Evolutionary conservation across 2,329 filamentous ascomycete species (phyloP).

Genomic region (Coniochaeta sp.): DNA sequence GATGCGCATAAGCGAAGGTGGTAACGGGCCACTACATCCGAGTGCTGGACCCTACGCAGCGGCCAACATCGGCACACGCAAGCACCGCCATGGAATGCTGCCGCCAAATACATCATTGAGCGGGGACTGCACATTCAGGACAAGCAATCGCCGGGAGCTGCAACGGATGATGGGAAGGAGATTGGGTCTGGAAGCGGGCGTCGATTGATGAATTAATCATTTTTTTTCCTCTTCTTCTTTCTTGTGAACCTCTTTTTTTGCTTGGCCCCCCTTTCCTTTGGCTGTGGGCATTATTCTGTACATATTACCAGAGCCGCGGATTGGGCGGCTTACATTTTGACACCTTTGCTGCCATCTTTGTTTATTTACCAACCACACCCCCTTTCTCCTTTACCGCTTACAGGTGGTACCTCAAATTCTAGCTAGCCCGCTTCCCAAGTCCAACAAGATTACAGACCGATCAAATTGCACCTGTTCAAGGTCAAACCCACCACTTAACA

Average conservation of each 20-base stretch:
- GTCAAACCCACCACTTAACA: neutral
- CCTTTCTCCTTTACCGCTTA: neutral
- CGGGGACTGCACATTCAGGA: neutral
- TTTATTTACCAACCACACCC: constrained; percentile 1
- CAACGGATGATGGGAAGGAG: neutral
- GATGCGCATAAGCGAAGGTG: neutral
- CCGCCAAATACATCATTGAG: neutral
- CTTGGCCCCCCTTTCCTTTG: neutral
- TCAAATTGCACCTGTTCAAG: neutral
- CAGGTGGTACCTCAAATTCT: neutral
- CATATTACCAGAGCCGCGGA: neutral
- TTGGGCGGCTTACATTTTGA: neutral
- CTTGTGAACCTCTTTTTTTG: neutral
- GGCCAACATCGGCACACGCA: neutral
- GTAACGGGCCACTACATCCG: neutral
- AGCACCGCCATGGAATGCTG: neutral
- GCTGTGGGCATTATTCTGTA: neutral
- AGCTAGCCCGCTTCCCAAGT: neutral
- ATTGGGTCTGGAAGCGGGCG: neutral
- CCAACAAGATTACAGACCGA: neutral
- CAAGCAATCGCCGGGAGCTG: neutral
- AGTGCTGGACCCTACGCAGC: neutral
- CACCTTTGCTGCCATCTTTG: neutral
- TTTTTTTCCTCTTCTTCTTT: too few relatives aligned
- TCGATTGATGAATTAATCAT: neutral